Base-by-base conservation (phyloP, 495 filamentous ascomycete genomes). In the Antarctomyces pellizariae region DNA sequence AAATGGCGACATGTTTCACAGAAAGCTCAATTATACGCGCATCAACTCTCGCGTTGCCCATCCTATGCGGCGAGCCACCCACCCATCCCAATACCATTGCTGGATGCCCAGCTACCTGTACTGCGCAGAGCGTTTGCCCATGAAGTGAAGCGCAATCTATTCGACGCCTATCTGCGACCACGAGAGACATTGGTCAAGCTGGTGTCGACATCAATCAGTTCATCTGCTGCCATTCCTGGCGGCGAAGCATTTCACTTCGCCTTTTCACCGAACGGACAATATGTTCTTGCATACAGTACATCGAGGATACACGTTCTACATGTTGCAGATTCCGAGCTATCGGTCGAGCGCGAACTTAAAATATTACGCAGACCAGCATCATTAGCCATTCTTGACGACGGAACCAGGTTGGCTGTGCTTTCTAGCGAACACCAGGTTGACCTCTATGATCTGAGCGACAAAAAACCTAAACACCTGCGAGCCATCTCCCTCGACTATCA, bases 201-300 rank as follows among this genome's bases (percentile, higher is more conserved):
- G 14, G 67, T 83, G n/a, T 83, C 75, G 9, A 74, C 69, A 17
- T 79, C 75, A 10, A 75, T 78, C 43, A 77, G 73, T 33, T 83
- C 75, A 0, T 75, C 78, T 7, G 75, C 74, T 5, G 63, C 69
- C 0, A 72, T 73, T 31, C 78, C 78, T 0, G 72, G 75, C 4
- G 78, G 78, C 12, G 78, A 89, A 45, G 75, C 76, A 23, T 76
- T 89, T 47, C 74, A 77, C 27, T 89, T 86, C 38, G 62, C 62
- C 30, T 67, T 78, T 31, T 84, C 78, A 9, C 65, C 72, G 5
- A 67, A 60, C 35, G 76, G 75, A 7, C 66, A 69, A 29, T 64
- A 69, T 44, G 46, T 83, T 7, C 56, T 89, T 5, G 79, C 75
- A 22, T 71, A 79, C 36, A 82, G 74, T 42, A 84, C 78, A n/a